phyloP scores from a whole-genome alignment of 2,329 filamentous ascomycete genomes.

The Colletotrichum sojae region DNA sequence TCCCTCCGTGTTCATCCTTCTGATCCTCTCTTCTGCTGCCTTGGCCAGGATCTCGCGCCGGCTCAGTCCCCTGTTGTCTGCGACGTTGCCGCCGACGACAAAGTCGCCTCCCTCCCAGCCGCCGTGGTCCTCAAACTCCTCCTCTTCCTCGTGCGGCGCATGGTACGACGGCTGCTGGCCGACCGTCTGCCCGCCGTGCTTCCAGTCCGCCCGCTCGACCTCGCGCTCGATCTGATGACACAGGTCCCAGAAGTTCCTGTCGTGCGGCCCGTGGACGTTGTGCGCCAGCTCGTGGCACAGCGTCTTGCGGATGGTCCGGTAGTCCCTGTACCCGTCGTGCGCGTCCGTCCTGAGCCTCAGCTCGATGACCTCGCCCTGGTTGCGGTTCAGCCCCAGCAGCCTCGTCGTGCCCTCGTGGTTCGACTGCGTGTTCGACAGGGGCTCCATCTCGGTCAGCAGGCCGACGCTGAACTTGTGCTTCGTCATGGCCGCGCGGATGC shows the following conservation, averaged over 20 bases:
- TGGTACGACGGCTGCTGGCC: slow-evolving; percentile 75
- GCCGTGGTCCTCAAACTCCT: slow-evolving; percentile 75
- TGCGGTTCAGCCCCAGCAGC: slow-evolving; percentile 89
- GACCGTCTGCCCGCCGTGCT: slow-evolving; percentile 75
- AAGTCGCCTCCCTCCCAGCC: slow-evolving; percentile 87
- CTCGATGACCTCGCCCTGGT: slow-evolving; percentile 91
- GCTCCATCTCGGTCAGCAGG: slow-evolving; percentile 96
- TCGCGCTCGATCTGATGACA: slow-evolving; percentile 90
- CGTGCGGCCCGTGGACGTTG: slow-evolving; percentile 88
- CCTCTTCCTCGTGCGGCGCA: slow-evolving; percentile 64
- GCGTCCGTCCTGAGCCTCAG: slow-evolving; percentile 91
- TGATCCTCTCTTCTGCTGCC: slow-evolving; percentile 78
- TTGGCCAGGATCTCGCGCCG: slow-evolving; percentile 82
- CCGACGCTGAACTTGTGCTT: slow-evolving; percentile 88
- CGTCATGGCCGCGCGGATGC: slow-evolving; percentile 87
- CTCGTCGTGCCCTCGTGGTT: slow-evolving; percentile 81
- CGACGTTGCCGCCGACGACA: slow-evolving; percentile 73
- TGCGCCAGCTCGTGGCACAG: slow-evolving; percentile 96
- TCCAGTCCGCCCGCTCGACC: slow-evolving; percentile 86
- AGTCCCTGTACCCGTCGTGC: slow-evolving; percentile 94
- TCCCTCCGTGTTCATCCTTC: slow-evolving; percentile 55
- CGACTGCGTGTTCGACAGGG: slow-evolving; percentile 79
- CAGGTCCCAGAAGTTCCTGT: slow-evolving; percentile 90
- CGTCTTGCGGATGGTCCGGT: slow-evolving; percentile 90
- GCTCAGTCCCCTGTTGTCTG: slow-evolving; percentile 66